phyloP scores from a whole-genome alignment of 2,329 filamentous ascomycete species.

The Dothiorella sarmentorum region DNA sequence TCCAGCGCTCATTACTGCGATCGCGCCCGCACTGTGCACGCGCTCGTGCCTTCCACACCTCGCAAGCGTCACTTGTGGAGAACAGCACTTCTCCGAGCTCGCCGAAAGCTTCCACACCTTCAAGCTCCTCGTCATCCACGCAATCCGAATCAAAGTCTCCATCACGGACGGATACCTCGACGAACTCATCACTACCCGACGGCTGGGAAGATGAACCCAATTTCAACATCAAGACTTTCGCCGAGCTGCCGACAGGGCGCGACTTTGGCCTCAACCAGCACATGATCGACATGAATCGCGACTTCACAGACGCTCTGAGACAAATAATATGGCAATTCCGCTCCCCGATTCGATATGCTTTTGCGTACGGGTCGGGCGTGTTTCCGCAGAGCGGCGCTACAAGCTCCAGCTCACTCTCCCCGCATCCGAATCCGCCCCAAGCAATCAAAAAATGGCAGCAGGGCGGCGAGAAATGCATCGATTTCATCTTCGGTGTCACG shows the following conservation, averaged over 20 bases:
- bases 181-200: conserved; percentile 36
- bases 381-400: conserved; percentile 69
- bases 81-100: conserved; percentile 16
- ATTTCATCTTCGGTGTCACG: conserved; percentile 95
- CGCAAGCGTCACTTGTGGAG: not conserved
- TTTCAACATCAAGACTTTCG: conserved; percentile 68
- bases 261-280: conserved; percentile 95
- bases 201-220: conserved; percentile 77
- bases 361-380: conserved; percentile 95
- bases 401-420: conserved; percentile 54
- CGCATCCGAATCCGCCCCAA: conserved; percentile 78
- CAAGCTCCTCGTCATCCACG: conserved; percentile 20
- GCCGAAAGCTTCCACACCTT: conserved; percentile 24
- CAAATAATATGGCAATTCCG: conserved; percentile 83
- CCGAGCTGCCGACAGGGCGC: conserved; percentile 65
- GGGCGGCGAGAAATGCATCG: conserved; percentile 91
- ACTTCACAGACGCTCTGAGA: conserved; percentile 87
- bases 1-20: not conserved
- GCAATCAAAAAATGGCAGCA: conserved; percentile 82
- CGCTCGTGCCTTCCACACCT: conserved; percentile 5
- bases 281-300: conserved; percentile 82
- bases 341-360: conserved; percentile 91
- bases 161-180: conserved; percentile 13
- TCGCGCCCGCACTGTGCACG: not conserved
- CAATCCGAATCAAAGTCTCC: not conserved